Conservation (phyloP, 1,139 yeast genomes). For the Candida albicans region DNA sequence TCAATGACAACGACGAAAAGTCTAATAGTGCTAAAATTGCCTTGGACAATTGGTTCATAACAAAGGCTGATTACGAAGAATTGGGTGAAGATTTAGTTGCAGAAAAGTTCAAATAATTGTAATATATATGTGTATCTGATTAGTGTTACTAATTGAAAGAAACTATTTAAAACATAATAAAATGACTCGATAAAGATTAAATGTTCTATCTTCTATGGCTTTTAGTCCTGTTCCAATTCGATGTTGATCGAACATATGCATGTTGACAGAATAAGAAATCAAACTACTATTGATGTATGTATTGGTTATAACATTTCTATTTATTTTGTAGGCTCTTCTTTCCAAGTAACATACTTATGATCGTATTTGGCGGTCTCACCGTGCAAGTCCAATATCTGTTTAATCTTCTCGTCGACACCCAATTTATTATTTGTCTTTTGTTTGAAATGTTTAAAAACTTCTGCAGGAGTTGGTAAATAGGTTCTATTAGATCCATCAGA, state of each 20-base stretch:
- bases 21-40: conserved; percentile 46
- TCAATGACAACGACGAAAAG: conserved; percentile 37
- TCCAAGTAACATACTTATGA: conserved; percentile 63
- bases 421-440: conserved; percentile 50
- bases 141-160: too few relatives aligned
- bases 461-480: conserved; percentile 65
- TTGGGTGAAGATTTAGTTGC: conserved; percentile 57
- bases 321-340: conserved; percentile 14
- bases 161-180: too few relatives aligned
- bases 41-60: conserved; percentile 54
- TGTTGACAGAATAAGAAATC: too few relatives aligned
- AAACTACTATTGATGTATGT: conserved; percentile 1
- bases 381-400: conserved; percentile 56
- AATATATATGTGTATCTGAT: background rate
- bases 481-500: conserved; percentile 61
- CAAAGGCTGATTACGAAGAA: conserved; percentile 59
- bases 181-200: background rate
- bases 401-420: conserved; percentile 63
- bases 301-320: background rate
- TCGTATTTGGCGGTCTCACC: conserved; percentile 61
- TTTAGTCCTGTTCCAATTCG: too few relatives aligned
- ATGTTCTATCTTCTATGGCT: too few relatives aligned
- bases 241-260: too few relatives aligned
- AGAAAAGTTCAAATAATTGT: conserved; percentile 48
- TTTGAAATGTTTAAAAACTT: conserved; percentile 62